Percentiles rank a stretch among this genome's conserved stretches.
These are phyloP conservation scores for Candida yuanshanica DNA, from an alignment of 805 yeast genomes.

Conservation along the genomic window DNA sequence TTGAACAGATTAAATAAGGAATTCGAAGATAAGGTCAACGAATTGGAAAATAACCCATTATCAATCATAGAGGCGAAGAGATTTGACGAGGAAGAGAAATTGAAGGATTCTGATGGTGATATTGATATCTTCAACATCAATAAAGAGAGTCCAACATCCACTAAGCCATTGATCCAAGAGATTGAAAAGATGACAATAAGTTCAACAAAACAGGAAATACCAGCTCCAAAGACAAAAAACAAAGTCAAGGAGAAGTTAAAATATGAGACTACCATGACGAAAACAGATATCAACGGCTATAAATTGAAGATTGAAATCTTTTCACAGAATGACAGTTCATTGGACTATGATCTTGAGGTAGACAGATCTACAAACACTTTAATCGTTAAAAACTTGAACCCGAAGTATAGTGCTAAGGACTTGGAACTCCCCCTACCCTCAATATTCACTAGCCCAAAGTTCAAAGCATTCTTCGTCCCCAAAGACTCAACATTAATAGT, in stretches of 20 bases:
- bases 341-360: slow-evolving; percentile 30
- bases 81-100: slow-evolving; percentile 19
- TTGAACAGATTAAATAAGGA: slow-evolving; percentile 33
- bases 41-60: slow-evolving; percentile 36
- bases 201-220: background rate
- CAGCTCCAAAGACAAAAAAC: slow-evolving; percentile 7
- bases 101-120: slow-evolving; percentile 14
- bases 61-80: slow-evolving; percentile 39
- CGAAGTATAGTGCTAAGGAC: slow-evolving; percentile 16
- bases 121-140: slow-evolving; percentile 17
- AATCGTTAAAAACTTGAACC: slow-evolving; percentile 26
- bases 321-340: slow-evolving; percentile 28
- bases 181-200: slow-evolving; percentile 30
- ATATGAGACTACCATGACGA: slow-evolving; percentile 25
- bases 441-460: slow-evolving; percentile 18
- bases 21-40: slow-evolving; percentile 24
- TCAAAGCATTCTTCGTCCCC: slow-evolving; percentile 27
- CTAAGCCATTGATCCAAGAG: slow-evolving; percentile 51
- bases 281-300: slow-evolving; percentile 23
- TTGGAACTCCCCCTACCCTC: slow-evolving; percentile 34
- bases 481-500: slow-evolving; percentile 25
- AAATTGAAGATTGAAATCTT: slow-evolving; percentile 31
- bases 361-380: slow-evolving; percentile 26
- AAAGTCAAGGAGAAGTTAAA: slow-evolving; percentile 11
- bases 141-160: background rate